A percentile compares a stretch with the other conserved stretches of the same genome.
Conservation (phyloP, 495 filamentous ascomycete species). For the Cenococcum geophilum region DNA sequence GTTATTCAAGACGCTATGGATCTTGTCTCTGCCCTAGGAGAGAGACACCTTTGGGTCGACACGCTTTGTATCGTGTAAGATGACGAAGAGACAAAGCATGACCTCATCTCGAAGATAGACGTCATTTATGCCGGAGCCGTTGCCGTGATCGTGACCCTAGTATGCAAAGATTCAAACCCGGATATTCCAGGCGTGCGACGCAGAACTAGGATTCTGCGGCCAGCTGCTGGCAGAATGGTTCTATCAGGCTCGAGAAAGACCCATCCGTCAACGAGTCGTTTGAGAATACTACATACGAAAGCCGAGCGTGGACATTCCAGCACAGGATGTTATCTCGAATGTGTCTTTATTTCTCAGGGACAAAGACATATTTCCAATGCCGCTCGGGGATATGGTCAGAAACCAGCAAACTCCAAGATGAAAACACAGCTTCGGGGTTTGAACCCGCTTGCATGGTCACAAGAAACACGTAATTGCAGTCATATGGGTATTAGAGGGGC, state of each 20-base stretch:
- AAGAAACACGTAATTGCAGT: background rate
- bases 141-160: background rate
- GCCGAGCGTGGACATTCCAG: slow-evolving; percentile 3
- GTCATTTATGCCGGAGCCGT: background rate
- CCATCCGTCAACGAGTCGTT: background rate
- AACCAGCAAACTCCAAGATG: background rate
- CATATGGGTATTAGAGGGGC: background rate
- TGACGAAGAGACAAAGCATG: background rate
- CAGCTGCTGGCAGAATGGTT: background rate
- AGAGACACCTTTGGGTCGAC: background rate
- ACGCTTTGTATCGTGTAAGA: background rate
- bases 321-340: background rate
- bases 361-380: background rate
- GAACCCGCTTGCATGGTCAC: background rate
- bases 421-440: background rate
- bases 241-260: background rate
- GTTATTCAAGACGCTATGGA: background rate
- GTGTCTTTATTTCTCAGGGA: background rate
- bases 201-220: background rate
- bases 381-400: background rate
- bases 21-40: background rate
- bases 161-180: background rate
- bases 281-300: background rate
- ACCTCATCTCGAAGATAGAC: background rate
- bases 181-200: background rate